Evolutionary conservation across 805 yeast species (phyloP), one percentile per base, ranked within the genome.

Genomic region (Middelhovenomyces tepae): DNA sequence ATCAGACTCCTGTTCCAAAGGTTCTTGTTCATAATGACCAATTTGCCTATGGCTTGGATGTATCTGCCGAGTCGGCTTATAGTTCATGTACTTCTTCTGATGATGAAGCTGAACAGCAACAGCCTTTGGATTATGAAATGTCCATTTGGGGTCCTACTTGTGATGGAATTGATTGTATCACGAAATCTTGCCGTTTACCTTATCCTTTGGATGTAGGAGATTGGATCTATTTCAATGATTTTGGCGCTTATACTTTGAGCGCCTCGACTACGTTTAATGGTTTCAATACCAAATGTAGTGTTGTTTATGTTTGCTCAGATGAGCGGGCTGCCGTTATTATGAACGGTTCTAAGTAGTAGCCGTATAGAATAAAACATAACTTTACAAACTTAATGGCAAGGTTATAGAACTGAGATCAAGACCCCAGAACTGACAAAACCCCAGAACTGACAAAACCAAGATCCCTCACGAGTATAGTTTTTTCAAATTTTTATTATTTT

Each of bases 81-180:
- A n/a, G n/a, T n/a, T n/a, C n/a, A n/a, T n/a, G n/a, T n/a, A n/a
- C n/a, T n/a, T n/a, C n/a, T n/a, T n/a, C n/a, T n/a, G 21, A 37
- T 16, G 17, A 28, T 15, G 18, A 16, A 7, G 26, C 19, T 5
- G 27, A 24, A 10, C n/a, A n/a, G n/a, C n/a, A n/a, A n/a, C n/a
- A n/a, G n/a, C 17, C 17, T 9, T 18, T 7, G 10, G 27, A 39
- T 29, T 32, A 36, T 32, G 43, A 35, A 16, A 45, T 50, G 38
- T 82, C 94, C 3, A 69, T 91, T 39, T 89, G 98, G 98, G 98
- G 98, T 4, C 98, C 97, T 28, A 89, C 97, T 13, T 89, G 98
- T 62, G 98, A 89, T 59, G 96, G 96, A 3, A 66, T 89, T 42
- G 98, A 89, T 57, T 80, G 94, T 56, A 73, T 89, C 37, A 56